Conservation (phyloP, 129 eudicot species). For the Helianthus annuus region DNA sequence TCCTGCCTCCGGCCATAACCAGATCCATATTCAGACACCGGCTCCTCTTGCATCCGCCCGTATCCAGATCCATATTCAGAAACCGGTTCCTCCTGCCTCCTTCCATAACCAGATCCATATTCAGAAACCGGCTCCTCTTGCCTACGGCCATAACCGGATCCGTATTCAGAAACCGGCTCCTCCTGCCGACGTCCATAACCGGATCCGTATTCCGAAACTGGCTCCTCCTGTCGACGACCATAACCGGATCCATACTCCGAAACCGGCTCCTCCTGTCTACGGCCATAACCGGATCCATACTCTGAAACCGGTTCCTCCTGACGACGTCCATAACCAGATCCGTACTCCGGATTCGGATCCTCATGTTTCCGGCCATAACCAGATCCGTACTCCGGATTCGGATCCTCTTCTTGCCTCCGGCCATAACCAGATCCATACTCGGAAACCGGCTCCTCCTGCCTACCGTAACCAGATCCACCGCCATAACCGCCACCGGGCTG, state of each 20-base stretch:
- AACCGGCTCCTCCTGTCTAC: not conserved
- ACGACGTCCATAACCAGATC: conserved; percentile 36
- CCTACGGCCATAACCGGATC: conserved; percentile 26
- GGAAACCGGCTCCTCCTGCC: conserved; percentile 26
- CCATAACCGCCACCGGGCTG: conserved; percentile 29
- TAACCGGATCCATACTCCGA: conserved; percentile 41
- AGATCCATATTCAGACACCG: conserved; percentile 46
- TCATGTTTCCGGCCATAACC: conserved; percentile 8
- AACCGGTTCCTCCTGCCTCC: conserved; percentile 19
- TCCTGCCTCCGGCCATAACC: conserved; percentile 44
- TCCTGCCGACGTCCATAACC: conserved; percentile 40
- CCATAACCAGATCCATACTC: conserved; percentile 41
- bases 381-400: conserved; percentile 35
- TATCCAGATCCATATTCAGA: conserved; percentile 60
- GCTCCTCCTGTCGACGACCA: conserved; percentile 23
- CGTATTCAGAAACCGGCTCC: too few relatives aligned
- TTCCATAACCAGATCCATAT: conserved; percentile 29
- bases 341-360: conserved; percentile 16
- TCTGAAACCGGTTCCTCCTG: conserved; percentile 30
- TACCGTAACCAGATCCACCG: conserved; percentile 37
- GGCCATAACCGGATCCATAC: conserved; percentile 31
- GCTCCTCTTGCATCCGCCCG: conserved; percentile 35
- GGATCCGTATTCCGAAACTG: conserved; percentile 34
- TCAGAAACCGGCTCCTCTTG: too few relatives aligned
- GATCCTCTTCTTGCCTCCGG: conserved; percentile 9